phyloP scores from a whole-genome alignment of 176 grass and related monocot species.

The Tillandsia fasciculata region DNA sequence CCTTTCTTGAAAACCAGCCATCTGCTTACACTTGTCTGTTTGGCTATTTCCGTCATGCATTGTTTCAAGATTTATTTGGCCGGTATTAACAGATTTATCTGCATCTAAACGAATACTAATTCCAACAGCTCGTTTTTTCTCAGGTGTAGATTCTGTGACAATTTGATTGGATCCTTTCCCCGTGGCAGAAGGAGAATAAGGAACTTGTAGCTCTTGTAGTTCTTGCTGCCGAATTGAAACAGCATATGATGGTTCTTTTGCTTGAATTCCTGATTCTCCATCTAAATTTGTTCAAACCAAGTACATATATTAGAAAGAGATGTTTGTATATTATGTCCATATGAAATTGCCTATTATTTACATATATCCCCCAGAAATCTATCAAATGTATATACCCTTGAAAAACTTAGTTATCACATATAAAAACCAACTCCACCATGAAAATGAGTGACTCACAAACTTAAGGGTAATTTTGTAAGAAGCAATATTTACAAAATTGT shows the following conservation, averaged over 20 bases:
- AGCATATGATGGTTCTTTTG: slow-evolving; percentile 16
- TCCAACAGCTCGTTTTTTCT: slow-evolving; percentile 13
- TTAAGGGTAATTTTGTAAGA: no score
- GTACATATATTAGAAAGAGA: not conserved
- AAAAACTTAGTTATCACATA: no score
- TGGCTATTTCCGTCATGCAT: not conserved
- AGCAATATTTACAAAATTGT: no score
- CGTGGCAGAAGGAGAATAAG: slow-evolving; percentile 15
- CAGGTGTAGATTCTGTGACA: not conserved
- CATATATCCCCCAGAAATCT: no score
- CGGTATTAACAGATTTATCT: slow-evolving; percentile 7
- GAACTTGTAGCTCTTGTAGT: slow-evolving; percentile 2
- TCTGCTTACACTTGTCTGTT: slow-evolving; percentile 3
- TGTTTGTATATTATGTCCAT: no score
- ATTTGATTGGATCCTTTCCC: slow-evolving; percentile 23
- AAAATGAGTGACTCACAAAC: no score
- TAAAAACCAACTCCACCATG: no score
- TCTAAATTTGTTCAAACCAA: slow-evolving; percentile 19
- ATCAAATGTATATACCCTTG: no score
- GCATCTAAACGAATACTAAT: slow-evolving; percentile 10
- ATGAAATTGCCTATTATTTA: no score
- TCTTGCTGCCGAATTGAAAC: slow-evolving; percentile 19
- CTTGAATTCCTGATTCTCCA: slow-evolving; percentile 20
- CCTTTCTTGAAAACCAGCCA: slow-evolving; percentile 16
- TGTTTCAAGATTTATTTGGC: not conserved